These are phyloP conservation scores for Simmondsia chinensis DNA, from an alignment of 148 eudicot genomes.

Conservation along the genomic window DNA sequence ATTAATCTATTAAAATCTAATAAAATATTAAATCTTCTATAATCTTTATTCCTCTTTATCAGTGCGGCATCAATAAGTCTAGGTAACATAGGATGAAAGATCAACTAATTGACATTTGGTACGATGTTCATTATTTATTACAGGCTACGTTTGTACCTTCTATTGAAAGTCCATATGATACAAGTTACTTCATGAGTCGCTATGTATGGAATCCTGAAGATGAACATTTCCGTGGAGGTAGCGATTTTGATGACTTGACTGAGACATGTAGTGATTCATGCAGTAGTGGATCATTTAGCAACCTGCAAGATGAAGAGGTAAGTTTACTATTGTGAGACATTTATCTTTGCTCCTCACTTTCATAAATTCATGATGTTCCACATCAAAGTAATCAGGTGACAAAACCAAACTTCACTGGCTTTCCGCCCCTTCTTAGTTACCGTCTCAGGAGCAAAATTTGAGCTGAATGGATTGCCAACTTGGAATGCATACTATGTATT, in stretches of 20 bases:
- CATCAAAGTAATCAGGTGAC: too few relatives aligned
- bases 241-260: conserved; percentile 84
- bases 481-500: too few relatives aligned
- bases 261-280: conserved; percentile 67
- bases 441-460: too few relatives aligned
- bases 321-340: conserved; percentile 4
- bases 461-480: too few relatives aligned
- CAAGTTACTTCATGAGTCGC: conserved; percentile 98
- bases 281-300: conserved; percentile 73
- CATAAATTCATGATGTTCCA: too few relatives aligned
- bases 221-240: conserved; percentile 68
- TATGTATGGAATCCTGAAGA: conserved; percentile 96
- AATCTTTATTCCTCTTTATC: conserved; percentile 3
- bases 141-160: conserved; percentile 96
- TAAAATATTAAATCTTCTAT: too few relatives aligned
- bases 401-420: too few relatives aligned
- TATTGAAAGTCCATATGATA: conserved; percentile 71
- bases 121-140: background rate
- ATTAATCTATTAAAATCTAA: too few relatives aligned
- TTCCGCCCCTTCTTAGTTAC: too few relatives aligned
- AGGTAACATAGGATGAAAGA: too few relatives aligned
- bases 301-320: conserved; percentile 82
- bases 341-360: background rate
- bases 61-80: too few relatives aligned
- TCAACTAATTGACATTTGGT: background rate